A percentile compares a stretch with the other conserved stretches of the same genome.
Conservation (phyloP, 2,329 filamentous ascomycete species). For the Nothomitra cinnamomea region DNA sequence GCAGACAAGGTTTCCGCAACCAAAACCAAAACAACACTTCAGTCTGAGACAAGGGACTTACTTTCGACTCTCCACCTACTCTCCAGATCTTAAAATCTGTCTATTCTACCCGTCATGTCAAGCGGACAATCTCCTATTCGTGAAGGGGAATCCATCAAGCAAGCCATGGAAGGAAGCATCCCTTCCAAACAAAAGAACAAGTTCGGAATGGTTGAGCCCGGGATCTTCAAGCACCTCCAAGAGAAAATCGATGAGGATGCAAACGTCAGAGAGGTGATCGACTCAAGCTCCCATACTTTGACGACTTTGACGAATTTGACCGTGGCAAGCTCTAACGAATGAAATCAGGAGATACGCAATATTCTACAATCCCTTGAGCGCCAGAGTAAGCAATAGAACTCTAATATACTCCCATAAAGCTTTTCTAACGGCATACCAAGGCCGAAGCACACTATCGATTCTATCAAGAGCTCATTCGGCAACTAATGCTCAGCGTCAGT, state of each 20-base stretch:
- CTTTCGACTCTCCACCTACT: no score
- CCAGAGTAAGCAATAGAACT: slow-evolving; percentile 31
- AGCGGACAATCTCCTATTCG: neutral
- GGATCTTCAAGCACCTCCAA: slow-evolving; percentile 78
- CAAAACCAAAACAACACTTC: no score
- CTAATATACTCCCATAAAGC: no score
- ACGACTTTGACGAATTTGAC: neutral
- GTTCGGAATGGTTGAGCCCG: slow-evolving; percentile 50
- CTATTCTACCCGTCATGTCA: neutral
- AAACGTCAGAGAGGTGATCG: slow-evolving; percentile 51
- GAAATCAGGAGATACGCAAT: slow-evolving; percentile 51
- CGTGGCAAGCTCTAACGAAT: neutral
- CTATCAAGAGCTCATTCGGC: slow-evolving; percentile 85
- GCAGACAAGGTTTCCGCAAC: no score
- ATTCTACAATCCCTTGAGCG: slow-evolving; percentile 71
- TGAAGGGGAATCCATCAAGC: neutral
- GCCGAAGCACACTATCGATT: slow-evolving; percentile 62
- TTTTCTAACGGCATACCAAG: slow-evolving; percentile 21
- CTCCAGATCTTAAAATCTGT: no score
- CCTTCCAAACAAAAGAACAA: neutral
- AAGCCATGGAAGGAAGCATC: neutral
- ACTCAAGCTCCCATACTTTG: neutral
- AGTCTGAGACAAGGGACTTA: no score
- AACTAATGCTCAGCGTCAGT: slow-evolving; percentile 43
- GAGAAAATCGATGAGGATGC: slow-evolving; percentile 78